Conservation (phyloP, 805 yeast species). For the Wickerhamiella brachini region DNA sequence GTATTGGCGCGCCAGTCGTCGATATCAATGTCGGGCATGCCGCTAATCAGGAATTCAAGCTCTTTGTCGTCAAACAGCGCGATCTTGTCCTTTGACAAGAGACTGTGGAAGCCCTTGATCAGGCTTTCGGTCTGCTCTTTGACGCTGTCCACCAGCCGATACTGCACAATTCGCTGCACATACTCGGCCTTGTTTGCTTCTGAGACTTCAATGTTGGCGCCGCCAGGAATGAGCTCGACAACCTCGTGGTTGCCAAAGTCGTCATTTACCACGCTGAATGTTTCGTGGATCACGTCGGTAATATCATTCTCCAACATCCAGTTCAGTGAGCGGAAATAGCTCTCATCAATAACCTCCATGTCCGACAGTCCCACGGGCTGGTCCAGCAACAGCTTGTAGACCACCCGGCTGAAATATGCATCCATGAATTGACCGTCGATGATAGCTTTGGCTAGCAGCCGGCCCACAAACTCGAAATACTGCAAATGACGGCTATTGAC, state of each 20-base stretch:
- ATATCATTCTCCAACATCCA: slow-evolving; percentile 98
- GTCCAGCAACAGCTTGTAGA: slow-evolving; percentile 75
- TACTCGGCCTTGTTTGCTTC: slow-evolving; percentile 85
- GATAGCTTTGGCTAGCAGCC: slow-evolving; percentile 88
- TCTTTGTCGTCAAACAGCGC: slow-evolving; percentile 92
- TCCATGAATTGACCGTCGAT: slow-evolving; percentile 76
- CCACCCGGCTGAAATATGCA: slow-evolving; percentile 90
- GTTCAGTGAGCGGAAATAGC: slow-evolving; percentile 76
- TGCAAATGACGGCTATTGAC: slow-evolving; percentile 85
- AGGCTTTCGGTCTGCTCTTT: slow-evolving; percentile 78
- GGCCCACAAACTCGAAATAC: slow-evolving; percentile 87
- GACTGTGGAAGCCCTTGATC: slow-evolving; percentile 72
- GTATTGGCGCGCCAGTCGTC: slow-evolving; percentile 92
- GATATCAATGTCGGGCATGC: slow-evolving; percentile 91
- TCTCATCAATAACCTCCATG: slow-evolving; percentile 86
- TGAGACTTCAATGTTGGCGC: slow-evolving; percentile 72
- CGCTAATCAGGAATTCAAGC: slow-evolving; percentile 79
- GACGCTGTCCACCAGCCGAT: slow-evolving; percentile 69
- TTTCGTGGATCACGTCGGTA: slow-evolving; percentile 88
- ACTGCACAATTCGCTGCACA: slow-evolving; percentile 74
- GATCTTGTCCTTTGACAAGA: slow-evolving; percentile 71
- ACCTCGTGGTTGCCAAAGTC: slow-evolving; percentile 83
- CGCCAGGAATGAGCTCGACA: slow-evolving; percentile 71
- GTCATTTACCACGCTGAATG: slow-evolving; percentile 84
- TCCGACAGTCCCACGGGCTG: slow-evolving; percentile 75